phyloP scores from a whole-genome alignment of 2,329 filamentous ascomycete genomes.

The Cladosporium colombiae region DNA sequence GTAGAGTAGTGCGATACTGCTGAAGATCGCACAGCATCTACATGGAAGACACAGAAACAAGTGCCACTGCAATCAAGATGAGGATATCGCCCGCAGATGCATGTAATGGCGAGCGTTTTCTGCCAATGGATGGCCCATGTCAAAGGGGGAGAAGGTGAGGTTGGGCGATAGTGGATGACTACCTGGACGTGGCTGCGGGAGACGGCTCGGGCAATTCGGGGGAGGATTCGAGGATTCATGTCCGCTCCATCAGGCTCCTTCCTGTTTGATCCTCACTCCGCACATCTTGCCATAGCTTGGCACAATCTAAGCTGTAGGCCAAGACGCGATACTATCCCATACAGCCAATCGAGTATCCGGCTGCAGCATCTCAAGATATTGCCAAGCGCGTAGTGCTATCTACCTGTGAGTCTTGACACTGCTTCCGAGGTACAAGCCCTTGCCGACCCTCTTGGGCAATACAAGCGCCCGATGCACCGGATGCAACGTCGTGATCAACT shows the following conservation, averaged over 20 bases:
- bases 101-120: background rate
- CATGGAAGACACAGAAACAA: background rate
- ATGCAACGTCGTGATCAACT: background rate
- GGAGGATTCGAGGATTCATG: constrained; percentile 2
- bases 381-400: constrained; percentile 7
- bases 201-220: constrained; percentile 5
- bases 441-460: background rate
- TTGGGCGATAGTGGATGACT: background rate
- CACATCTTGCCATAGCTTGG: constrained; percentile 7
- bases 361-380: background rate
- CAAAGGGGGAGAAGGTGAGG: background rate
- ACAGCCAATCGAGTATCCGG: background rate
- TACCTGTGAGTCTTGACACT: background rate
- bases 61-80: background rate
- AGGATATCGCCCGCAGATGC: background rate
- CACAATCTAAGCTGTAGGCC: constrained; percentile 5
- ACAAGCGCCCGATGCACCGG: background rate
- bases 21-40: background rate
- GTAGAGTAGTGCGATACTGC: background rate
- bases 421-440: constrained; percentile 11
- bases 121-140: background rate
- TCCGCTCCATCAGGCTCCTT: background rate
- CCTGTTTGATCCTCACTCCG: constrained; percentile 11
- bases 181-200: background rate
- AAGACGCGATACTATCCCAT: background rate